A percentile compares a stretch with the other conserved stretches of the same genome.
These are phyloP conservation scores for Candida namnaoensis DNA, from an alignment of 805 yeast genomes.

Conservation along the genomic window DNA sequence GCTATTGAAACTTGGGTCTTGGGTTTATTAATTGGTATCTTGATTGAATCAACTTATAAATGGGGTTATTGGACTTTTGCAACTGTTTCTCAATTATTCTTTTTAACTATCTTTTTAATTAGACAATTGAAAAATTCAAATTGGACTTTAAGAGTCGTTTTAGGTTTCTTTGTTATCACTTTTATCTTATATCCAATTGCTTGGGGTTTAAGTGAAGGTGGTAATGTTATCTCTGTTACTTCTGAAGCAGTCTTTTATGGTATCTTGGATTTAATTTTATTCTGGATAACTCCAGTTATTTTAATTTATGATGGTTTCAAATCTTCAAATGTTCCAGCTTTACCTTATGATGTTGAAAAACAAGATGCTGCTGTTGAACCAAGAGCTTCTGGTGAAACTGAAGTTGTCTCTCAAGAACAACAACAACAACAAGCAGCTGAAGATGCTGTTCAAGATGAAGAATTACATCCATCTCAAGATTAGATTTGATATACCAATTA, in stretches of 20 bases:
- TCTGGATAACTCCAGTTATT: constrained; percentile 31
- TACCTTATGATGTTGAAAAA: not conserved
- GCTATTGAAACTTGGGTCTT: constrained; percentile 41
- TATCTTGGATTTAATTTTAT: constrained; percentile 36
- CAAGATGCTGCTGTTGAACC: constrained; percentile 4
- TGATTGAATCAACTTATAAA: constrained; percentile 47
- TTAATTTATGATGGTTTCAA: constrained; percentile 12
- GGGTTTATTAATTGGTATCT: constrained; percentile 45
- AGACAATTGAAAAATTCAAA: constrained; percentile 18
- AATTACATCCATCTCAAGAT: no score
- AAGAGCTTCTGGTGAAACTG: constrained; percentile 27
- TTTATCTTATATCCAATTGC: constrained; percentile 36
- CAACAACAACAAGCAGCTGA: not conserved
- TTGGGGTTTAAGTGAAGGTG: constrained; percentile 51
- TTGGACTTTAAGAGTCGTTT: constrained; percentile 7
- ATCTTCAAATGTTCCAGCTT: constrained; percentile 1
- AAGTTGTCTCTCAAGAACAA: constrained; percentile 7
- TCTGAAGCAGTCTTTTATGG: constrained; percentile 49
- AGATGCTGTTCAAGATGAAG: not conserved
- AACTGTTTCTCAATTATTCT: constrained; percentile 31
- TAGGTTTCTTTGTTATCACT: constrained; percentile 22
- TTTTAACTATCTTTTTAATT: constrained; percentile 19
- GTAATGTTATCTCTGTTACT: constrained; percentile 43
- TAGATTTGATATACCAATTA: no score
- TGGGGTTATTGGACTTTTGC: constrained; percentile 66